phyloP scores from a whole-genome alignment of 257 asterid genomes.

The Pogostemon cablin region DNA sequence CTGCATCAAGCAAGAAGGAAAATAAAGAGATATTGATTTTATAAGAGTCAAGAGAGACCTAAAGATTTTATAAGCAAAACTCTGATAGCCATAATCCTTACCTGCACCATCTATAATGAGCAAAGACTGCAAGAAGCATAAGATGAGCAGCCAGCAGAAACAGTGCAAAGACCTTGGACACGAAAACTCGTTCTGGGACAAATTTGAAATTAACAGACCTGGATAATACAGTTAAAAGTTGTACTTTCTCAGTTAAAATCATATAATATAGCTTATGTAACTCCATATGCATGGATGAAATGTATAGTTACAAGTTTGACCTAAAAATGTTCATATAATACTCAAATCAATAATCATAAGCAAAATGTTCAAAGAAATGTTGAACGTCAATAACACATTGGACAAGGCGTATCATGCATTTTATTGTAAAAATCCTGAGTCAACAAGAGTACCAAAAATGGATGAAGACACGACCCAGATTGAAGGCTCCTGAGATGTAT shows the following conservation, averaged over 20 bases:
- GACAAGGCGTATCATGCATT: neutral
- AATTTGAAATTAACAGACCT: constrained; percentile 64
- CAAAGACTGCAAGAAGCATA: constrained; percentile 42
- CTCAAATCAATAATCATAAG: constrained; percentile 9
- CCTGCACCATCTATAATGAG: constrained; percentile 59
- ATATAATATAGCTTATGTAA: constrained; percentile 18
- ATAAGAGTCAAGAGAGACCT: neutral
- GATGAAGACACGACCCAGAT: constrained; percentile 93
- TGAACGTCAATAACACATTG: neutral
- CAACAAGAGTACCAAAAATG: constrained; percentile 77
- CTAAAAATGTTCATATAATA: neutral
- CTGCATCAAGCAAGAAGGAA: constrained; percentile 46
- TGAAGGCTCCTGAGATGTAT: constrained; percentile 82
- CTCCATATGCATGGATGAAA: constrained; percentile 15
- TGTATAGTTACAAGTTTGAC: constrained; percentile 3
- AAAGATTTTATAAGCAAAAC: neutral
- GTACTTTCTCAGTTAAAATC: constrained; percentile 17
- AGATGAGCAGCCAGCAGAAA: constrained; percentile 52
- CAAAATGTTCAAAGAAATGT: neutral
- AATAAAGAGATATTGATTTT: constrained; percentile 1
- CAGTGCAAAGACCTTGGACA: constrained; percentile 46
- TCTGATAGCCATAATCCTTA: constrained; percentile 22
- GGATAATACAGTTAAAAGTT: constrained; percentile 30
- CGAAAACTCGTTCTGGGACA: constrained; percentile 44
- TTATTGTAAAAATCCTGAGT: constrained; percentile 19